These are phyloP conservation scores for Penicillium roqueforti DNA, from an alignment of 495 filamentous ascomycete species.

Conservation along the genomic window DNA sequence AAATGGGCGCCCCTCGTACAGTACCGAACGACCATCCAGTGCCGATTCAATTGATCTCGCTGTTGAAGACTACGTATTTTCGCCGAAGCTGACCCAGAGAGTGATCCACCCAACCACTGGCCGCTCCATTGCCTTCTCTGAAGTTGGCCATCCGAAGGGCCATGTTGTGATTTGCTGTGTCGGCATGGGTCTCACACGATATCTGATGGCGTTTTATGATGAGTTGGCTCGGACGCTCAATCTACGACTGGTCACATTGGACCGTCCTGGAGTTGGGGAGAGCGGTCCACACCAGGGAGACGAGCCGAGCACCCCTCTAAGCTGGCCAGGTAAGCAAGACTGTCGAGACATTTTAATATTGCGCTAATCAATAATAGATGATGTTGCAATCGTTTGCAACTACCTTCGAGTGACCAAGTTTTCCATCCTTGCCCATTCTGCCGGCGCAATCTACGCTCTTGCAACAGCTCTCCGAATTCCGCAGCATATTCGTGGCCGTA, in stretches of 20 bases:
- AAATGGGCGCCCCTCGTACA: constrained; percentile 26
- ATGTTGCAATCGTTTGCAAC: constrained; percentile 93
- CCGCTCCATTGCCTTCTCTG: constrained; percentile 88
- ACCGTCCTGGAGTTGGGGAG: constrained; percentile 90
- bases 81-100: constrained; percentile 80
- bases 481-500: constrained; percentile 88
- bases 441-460: constrained; percentile 94
- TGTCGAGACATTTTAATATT: not conserved
- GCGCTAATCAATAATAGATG: constrained; percentile 54
- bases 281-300: constrained; percentile 74
- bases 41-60: constrained; percentile 85
- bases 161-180: constrained; percentile 95
- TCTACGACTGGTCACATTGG: constrained; percentile 85
- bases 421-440: constrained; percentile 95
- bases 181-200: constrained; percentile 95
- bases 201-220: constrained; percentile 96
- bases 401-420: constrained; percentile 91
- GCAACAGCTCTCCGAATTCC: constrained; percentile 95
- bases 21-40: constrained; percentile 59
- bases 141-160: constrained; percentile 90
- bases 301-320: constrained; percentile 76
- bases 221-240: constrained; percentile 87
- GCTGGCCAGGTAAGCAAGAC: constrained; percentile 77
- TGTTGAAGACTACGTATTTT: constrained; percentile 78
- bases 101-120: constrained; percentile 80